Evolutionary conservation across 2,329 filamentous ascomycete species (phyloP).

Genomic region (Hypoxylon sp.): DNA sequence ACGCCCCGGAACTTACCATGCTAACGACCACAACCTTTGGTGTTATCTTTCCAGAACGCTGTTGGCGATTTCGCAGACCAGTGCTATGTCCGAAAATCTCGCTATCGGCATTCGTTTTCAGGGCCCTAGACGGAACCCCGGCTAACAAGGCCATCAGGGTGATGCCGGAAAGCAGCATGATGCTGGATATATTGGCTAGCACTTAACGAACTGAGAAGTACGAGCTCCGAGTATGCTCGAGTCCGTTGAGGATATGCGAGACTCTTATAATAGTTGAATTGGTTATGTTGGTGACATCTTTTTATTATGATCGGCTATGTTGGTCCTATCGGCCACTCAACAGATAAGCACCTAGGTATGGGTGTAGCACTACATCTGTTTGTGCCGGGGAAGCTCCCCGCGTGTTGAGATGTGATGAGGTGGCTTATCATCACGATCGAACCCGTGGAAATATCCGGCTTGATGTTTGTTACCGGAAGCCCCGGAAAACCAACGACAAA

Average conservation of each 20-base stretch:
- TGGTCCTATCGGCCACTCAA: not conserved
- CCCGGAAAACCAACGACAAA: not conserved
- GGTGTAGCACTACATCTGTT: slow-evolving; percentile 2
- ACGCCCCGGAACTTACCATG: slow-evolving; percentile 63
- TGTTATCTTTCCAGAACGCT: slow-evolving; percentile 55
- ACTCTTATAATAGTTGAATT: not conserved
- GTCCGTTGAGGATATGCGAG: not conserved
- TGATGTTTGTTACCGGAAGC: not conserved
- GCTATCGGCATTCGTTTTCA: not conserved
- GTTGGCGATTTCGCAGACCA: not conserved
- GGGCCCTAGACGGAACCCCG: slow-evolving; percentile 2
- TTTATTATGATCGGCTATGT: slow-evolving; percentile 2
- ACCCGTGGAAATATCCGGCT: not conserved
- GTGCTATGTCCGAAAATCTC: not conserved
- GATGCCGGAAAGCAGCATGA: slow-evolving; percentile 20
- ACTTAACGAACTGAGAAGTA: not conserved
- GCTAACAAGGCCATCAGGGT: slow-evolving; percentile 9
- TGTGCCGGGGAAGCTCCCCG: slow-evolving; percentile 2
- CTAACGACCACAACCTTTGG: slow-evolving; percentile 75
- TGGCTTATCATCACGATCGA: slow-evolving; percentile 8
- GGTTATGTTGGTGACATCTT: not conserved
- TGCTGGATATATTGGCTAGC: not conserved
- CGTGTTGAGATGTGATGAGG: slow-evolving; percentile 8
- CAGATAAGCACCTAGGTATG: not conserved
- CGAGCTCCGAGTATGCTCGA: not conserved